Evolutionary conservation across 2,329 filamentous ascomycete genomes (phyloP), one percentile per base, ranked within the genome.

Genomic region (Oidium heveae): DNA sequence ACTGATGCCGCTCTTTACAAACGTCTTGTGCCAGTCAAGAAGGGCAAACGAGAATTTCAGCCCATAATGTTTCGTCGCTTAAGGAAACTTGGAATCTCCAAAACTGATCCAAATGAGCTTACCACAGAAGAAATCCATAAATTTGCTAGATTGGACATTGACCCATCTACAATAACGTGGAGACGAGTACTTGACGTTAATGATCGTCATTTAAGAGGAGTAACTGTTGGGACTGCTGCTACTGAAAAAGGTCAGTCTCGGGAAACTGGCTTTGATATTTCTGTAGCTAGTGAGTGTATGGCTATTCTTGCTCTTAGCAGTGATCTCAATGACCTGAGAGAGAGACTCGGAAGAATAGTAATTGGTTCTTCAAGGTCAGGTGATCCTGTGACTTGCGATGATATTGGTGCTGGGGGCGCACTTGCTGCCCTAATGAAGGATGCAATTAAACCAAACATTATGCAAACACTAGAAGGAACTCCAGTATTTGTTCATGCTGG

Each of bases 241-340:
- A 94, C 89, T 0, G 91, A 98, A 69, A 94, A 87, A 71, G 88
- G 88, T 15, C 79, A 86, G 61, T 84, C 79, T 28, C 80, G 91
- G 58, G 77, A 91, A 68, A 96, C 91, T 34, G 88, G 86, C 47
- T 98, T 98, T 64, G 91, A 98, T 66, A 98, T 98, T 61, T 94
- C 89, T 0, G 91, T 98, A 33, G 91, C 91, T 44, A 93, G 85
- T 67, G 91, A 96, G 68, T 94, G 87, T 67, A 98, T 98, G 91
- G 91, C 91, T 57, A 94, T 98, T 58, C 79, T 98, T 55, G 91
- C 91, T 10, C 77, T 98, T 60, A 93, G 86, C 71, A 95, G 86
- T 59, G 79, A 82, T 65, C 74, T 96, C 58, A 71, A 73, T 34
- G 91, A 98, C 64, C 84, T 98, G 80, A 80, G 91, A 56, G 88